Percentiles rank a stretch among this genome's conserved stretches.
Evolutionary conservation across 2,329 filamentous ascomycete species (phyloP).

Genomic region (Lachnellula occidentalis): DNA sequence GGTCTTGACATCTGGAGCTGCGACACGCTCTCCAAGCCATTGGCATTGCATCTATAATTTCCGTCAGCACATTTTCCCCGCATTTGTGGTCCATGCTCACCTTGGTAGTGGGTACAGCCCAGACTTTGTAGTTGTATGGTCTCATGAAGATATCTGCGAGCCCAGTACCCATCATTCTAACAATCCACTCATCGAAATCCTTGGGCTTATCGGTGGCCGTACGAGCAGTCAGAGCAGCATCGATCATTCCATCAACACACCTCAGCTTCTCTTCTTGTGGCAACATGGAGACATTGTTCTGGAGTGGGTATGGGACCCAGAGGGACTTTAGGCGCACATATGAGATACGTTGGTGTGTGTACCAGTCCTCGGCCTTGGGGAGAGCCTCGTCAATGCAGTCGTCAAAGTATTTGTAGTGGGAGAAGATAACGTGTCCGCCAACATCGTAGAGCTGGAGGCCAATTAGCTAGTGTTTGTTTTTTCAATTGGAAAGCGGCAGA

Average conservation of each 20-base stretch:
- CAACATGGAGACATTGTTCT: slow-evolving; percentile 99
- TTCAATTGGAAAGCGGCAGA: slow-evolving; percentile 32
- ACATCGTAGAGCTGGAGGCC: slow-evolving; percentile 84
- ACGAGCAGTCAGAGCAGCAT: slow-evolving; percentile 81
- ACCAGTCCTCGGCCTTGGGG: slow-evolving; percentile 92
- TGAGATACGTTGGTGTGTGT: slow-evolving; percentile 94
- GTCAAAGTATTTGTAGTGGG: slow-evolving; percentile 98
- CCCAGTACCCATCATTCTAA: slow-evolving; percentile 84
- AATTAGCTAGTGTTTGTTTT: slow-evolving; percentile 16
- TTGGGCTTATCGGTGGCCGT: slow-evolving; percentile 88
- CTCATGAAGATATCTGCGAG: slow-evolving; percentile 97
- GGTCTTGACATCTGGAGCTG: slow-evolving; percentile 89
- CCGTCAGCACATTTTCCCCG: slow-evolving; percentile 2
- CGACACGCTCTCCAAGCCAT: slow-evolving; percentile 98
- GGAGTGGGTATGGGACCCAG: slow-evolving; percentile 99
- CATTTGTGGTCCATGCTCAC: slow-evolving; percentile 41
- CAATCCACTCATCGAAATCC: slow-evolving; percentile 97
- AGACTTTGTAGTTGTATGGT: slow-evolving; percentile 99
- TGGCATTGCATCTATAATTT: slow-evolving; percentile 87
- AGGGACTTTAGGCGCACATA: slow-evolving; percentile 95
- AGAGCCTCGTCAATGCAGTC: slow-evolving; percentile 97
- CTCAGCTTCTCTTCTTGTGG: slow-evolving; percentile 95
- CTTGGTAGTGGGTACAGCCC: slow-evolving; percentile 96
- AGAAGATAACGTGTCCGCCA: slow-evolving; percentile 46
- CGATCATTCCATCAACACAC: slow-evolving; percentile 93